These are phyloP conservation scores for Sarcomyxa edulis DNA, from an alignment of 768 basidiomycete genomes.

Conservation along the genomic window DNA sequence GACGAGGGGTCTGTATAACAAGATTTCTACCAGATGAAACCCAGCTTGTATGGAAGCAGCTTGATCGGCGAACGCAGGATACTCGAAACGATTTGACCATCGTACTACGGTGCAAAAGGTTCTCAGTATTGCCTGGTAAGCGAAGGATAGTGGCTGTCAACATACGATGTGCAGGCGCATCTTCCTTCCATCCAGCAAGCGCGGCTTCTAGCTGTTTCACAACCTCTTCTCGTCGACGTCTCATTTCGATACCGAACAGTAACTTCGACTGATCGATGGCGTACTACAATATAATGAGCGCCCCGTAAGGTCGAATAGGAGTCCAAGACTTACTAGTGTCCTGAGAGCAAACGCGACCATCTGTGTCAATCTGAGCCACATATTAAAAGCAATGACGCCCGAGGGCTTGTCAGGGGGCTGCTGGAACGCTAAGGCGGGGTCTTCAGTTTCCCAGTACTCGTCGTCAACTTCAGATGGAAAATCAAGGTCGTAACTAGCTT, in stretches of 20 bases:
- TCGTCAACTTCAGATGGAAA: slow-evolving; percentile 80
- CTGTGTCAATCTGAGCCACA: slow-evolving; percentile 50
- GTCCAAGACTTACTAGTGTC: slow-evolving; percentile 42
- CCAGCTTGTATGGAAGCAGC: no score
- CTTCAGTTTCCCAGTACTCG: slow-evolving; percentile 64
- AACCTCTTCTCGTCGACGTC: slow-evolving; percentile 35
- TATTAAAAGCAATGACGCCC: slow-evolving; percentile 45
- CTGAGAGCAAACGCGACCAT: slow-evolving; percentile 58
- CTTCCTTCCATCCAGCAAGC: slow-evolving; percentile 54
- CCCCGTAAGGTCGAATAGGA: slow-evolving; percentile 42
- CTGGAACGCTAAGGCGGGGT: slow-evolving; percentile 48
- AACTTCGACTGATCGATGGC: slow-evolving; percentile 34
- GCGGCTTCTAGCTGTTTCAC: slow-evolving; percentile 36
- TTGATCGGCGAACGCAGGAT: no score
- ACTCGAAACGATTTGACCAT: no score
- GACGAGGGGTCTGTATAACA: no score
- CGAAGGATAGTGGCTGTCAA: slow-evolving; percentile 6
- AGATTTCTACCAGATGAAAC: no score
- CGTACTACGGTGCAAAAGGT: no score
- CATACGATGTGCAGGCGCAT: slow-evolving; percentile 52
- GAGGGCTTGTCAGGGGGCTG: slow-evolving; percentile 63
- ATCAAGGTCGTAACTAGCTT: slow-evolving; percentile 74
- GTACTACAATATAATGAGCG: slow-evolving; percentile 25
- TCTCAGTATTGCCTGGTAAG: no score
- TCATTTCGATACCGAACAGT: slow-evolving; percentile 4